Evolutionary conservation across 257 asterid species (phyloP), one percentile per base, ranked within the genome.

Genomic region (Petunia secreta): DNA sequence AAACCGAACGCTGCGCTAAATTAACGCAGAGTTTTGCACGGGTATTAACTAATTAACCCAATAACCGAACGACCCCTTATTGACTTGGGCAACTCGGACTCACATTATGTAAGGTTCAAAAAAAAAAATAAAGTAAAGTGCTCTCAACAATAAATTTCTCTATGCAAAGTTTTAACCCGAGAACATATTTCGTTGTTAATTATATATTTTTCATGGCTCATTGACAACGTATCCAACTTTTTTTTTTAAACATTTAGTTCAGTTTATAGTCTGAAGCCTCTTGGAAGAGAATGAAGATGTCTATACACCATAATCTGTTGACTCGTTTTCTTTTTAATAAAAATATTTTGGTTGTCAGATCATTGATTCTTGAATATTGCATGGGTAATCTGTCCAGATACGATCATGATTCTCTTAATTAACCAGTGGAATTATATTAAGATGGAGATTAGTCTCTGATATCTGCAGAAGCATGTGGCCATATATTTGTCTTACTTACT

Each of bases 391-490:
- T 4, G 10, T 5, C 0, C 10, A 73, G 77, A 73, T 73, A 50
- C 50, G 62, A 5, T 73, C 8, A 73, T 73, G 62, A 73, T 73
- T 73, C 62, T 73, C 34, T 48, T 50, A 34, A 71, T 60, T 68
- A 53, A 38, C 14, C 57, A 14, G 9, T 37, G 63, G 41, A 40
- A 39, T 34, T 4, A 9, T 44, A 10, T 2, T 55, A 63, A 46
- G 82, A 25, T 75, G 74, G 79, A 59, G 84, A 53, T 80, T 82
- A 80, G 78, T 63, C 80, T 64, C 3, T 77, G 82, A 77, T 40
- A 81, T 78, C 80, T 84, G n/a, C 73, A 55, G 63, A 65, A 62
- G 79, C 90, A 89, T 85, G 90, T 89, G 92, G 79, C 68, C 65
- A 43, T 62, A 82, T 85, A 83, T 89, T 82, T 89, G 84, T 79